Percentiles rank a stretch among this genome's conserved stretches.
phyloP scores from a whole-genome alignment of 2,329 filamentous ascomycete genomes.

The Hymenoscyphus infarciens region DNA sequence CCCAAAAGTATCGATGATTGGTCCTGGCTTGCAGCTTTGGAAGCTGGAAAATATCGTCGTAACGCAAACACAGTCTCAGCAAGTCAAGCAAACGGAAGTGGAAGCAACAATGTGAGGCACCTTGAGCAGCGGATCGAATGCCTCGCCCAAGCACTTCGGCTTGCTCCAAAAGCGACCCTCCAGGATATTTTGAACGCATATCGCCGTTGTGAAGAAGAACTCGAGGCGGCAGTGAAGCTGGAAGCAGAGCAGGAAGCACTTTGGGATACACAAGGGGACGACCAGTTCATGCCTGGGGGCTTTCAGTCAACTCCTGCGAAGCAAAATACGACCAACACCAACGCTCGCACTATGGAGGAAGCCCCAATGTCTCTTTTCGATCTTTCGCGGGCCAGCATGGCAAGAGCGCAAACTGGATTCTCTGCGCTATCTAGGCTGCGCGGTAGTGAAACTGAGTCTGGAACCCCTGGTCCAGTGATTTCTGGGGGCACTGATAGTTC shows the following conservation, averaged over 20 bases:
- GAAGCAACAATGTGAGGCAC: conserved; percentile 62
- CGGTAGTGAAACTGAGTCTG: conserved; percentile 9
- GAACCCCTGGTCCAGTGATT: neutral
- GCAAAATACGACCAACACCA: conserved; percentile 28
- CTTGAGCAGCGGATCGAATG: conserved; percentile 81
- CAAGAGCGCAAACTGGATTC: conserved; percentile 56
- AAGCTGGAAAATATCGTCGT: conserved; percentile 64
- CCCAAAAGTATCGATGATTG: conserved; percentile 52
- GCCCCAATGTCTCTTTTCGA: conserved; percentile 64
- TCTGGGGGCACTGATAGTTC: conserved; percentile 26
- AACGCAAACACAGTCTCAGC: conserved; percentile 51
- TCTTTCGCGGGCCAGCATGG: conserved; percentile 57
- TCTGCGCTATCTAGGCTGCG: conserved; percentile 44
- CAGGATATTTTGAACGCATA: conserved; percentile 74
- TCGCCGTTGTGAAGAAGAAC: conserved; percentile 74
- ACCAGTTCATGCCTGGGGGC: conserved; percentile 46
- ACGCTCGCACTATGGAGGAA: conserved; percentile 45
- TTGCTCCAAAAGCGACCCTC: conserved; percentile 66
- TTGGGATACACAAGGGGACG: conserved; percentile 64
- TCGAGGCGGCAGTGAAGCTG: conserved; percentile 60
- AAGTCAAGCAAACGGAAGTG: conserved; percentile 56
- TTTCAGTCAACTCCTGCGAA: conserved; percentile 43
- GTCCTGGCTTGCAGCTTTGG: conserved; percentile 75
- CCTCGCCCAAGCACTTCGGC: conserved; percentile 68
- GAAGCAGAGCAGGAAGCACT: conserved; percentile 67